Conservation (phyloP, 176 grass and related monocot species). For the Leersia perrieri region DNA sequence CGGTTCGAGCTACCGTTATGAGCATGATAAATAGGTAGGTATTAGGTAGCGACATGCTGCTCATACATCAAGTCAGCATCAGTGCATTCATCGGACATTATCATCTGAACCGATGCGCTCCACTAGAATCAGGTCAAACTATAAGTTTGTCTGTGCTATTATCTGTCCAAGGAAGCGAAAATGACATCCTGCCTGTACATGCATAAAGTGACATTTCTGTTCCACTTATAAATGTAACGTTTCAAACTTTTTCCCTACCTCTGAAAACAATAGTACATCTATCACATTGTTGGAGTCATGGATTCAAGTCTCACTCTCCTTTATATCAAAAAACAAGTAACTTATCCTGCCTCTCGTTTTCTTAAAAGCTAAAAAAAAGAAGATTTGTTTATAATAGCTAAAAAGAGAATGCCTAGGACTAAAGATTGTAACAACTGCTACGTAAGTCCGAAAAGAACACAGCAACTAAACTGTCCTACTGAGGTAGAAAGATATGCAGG, state of each 20-base stretch:
- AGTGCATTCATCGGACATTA: constrained; percentile 7
- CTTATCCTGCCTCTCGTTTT: background rate
- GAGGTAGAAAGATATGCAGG: constrained; percentile 17
- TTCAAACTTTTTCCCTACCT: background rate
- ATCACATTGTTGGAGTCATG: background rate
- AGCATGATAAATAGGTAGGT: background rate
- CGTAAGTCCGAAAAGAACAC: background rate
- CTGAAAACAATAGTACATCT: background rate
- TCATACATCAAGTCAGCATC: background rate
- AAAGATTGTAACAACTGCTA: background rate
- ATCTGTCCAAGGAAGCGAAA: constrained; percentile 22
- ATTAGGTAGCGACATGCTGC: background rate
- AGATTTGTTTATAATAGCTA: background rate
- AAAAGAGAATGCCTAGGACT: background rate
- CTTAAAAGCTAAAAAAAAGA: background rate
- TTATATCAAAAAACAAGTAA: background rate
- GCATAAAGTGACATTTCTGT: background rate
- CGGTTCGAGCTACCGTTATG: constrained; percentile 2
- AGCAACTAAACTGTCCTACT: background rate
- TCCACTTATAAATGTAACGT: background rate
- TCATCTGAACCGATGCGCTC: background rate
- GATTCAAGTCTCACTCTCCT: background rate
- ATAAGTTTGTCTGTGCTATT: background rate
- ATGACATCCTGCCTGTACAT: background rate
- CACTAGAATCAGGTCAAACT: constrained; percentile 5